phyloP scores from a whole-genome alignment of 345 rosid species.

The Pelargonium nanum region DNA sequence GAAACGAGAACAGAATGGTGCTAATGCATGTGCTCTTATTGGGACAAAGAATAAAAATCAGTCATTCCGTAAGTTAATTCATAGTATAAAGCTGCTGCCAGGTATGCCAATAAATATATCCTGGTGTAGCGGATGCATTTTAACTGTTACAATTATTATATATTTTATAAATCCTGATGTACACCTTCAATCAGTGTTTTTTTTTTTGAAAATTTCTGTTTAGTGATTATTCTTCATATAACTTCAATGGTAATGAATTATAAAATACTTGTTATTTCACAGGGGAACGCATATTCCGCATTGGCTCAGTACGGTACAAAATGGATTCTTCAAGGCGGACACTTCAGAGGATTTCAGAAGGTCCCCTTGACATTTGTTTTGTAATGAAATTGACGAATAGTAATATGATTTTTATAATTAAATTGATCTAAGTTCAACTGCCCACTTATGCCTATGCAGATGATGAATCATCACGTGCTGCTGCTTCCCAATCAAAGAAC shows the following conservation, averaged over 20 bases:
- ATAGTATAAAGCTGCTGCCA: too few species aligned
- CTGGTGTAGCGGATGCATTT: too few species aligned
- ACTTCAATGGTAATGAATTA: not conserved
- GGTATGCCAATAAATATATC: too few species aligned
- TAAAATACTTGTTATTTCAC: conserved; percentile 12
- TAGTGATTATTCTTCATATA: not conserved
- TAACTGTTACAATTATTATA: not conserved
- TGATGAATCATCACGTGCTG: conserved; percentile 37
- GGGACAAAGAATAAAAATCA: conserved; percentile 31
- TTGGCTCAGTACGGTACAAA: conserved; percentile 74
- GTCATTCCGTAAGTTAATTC: conserved; percentile 32
- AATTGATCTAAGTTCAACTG: not conserved
- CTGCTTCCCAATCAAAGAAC: conserved; percentile 28
- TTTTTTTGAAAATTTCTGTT: not conserved
- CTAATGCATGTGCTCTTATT: conserved; percentile 21
- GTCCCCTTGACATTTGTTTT: not conserved
- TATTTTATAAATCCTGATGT: not conserved
- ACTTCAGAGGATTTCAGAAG: conserved; percentile 46
- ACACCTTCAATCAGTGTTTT: not conserved
- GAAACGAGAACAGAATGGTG: conserved; percentile 45
- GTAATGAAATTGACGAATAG: not conserved
- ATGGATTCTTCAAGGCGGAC: conserved; percentile 91
- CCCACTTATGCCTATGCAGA: conserved; percentile 25
- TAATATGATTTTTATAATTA: too few species aligned
- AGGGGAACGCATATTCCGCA: conserved; percentile 76